phyloP scores from a whole-genome alignment of 345 rosid genomes.

The Eucalyptus cloeziana region DNA sequence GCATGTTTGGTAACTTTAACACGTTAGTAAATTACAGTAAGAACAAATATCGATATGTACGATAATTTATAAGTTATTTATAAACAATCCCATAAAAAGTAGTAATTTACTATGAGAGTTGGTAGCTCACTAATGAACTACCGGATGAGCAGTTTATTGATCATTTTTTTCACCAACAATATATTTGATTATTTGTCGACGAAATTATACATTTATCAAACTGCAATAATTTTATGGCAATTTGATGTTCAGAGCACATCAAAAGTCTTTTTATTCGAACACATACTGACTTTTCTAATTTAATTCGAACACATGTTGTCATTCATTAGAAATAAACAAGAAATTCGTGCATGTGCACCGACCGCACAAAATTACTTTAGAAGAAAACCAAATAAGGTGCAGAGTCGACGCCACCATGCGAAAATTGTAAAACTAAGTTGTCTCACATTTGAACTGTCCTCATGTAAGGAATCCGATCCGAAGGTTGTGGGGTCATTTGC shows the following conservation, averaged over 20 bases:
- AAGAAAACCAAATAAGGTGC: background rate
- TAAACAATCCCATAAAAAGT: background rate
- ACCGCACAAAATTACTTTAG: background rate
- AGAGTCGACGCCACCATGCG: background rate
- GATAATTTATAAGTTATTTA: too few species aligned
- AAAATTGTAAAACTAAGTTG: background rate
- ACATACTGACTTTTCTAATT: background rate
- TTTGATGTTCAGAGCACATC: background rate
- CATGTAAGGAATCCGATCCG: background rate
- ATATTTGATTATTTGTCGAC: background rate
- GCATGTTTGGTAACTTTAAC: background rate
- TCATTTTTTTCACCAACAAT: background rate
- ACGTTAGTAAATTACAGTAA: background rate
- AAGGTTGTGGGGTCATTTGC: background rate
- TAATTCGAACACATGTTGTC: background rate
- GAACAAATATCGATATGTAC: accelerated
- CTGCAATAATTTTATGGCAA: background rate
- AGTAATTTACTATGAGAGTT: background rate
- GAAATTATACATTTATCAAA: background rate
- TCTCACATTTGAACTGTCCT: background rate
- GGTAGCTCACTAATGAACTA: background rate
- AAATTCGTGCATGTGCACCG: background rate
- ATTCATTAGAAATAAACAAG: background rate
- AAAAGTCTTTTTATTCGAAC: background rate
- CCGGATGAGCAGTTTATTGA: background rate